These are phyloP conservation scores for Shiraia sp. DNA, from an alignment of 2,329 filamentous ascomycete genomes.

Conservation along the genomic window DNA sequence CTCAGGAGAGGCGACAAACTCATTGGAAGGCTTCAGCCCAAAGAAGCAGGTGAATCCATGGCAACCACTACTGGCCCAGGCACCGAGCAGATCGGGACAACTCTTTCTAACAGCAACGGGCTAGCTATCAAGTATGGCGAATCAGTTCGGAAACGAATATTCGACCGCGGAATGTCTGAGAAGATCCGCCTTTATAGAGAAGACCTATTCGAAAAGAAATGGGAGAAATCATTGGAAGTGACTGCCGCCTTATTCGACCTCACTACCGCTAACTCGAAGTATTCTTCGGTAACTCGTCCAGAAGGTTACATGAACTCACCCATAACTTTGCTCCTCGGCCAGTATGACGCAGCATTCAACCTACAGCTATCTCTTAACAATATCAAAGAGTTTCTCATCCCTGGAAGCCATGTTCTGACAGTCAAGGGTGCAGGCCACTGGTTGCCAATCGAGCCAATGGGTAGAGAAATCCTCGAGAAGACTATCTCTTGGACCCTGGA, in stretches of 20 bases:
- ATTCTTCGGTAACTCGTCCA: constrained; percentile 25
- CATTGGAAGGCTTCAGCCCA: constrained; percentile 8
- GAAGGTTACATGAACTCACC: constrained; percentile 55
- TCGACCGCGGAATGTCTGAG: constrained; percentile 53
- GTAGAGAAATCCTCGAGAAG: constrained; percentile 48
- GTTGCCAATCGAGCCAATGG: constrained; percentile 52
- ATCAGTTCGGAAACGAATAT: constrained; percentile 46
- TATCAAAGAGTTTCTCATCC: constrained; percentile 55
- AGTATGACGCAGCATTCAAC: constrained; percentile 57
- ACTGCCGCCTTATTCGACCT: constrained; percentile 54
- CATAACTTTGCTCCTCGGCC: constrained; percentile 59
- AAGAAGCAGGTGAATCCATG: constrained; percentile 51
- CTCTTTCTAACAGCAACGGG: not conserved
- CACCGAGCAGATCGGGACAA: constrained; percentile 45
- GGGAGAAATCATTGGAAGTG: constrained; percentile 58
- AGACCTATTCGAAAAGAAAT: constrained; percentile 48
- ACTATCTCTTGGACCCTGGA: constrained; percentile 39
- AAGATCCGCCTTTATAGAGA: constrained; percentile 61
- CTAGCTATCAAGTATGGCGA: constrained; percentile 34
- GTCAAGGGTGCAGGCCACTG: constrained; percentile 59
- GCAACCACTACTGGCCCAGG: constrained; percentile 58
- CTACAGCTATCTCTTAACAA: constrained; percentile 55
- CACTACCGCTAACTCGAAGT: constrained; percentile 3
- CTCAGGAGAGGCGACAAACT: constrained; percentile 12
- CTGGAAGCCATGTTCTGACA: constrained; percentile 55